phyloP scores from a whole-genome alignment of 2,329 filamentous ascomycete genomes.

The Pseudogymnoascus sp. region DNA sequence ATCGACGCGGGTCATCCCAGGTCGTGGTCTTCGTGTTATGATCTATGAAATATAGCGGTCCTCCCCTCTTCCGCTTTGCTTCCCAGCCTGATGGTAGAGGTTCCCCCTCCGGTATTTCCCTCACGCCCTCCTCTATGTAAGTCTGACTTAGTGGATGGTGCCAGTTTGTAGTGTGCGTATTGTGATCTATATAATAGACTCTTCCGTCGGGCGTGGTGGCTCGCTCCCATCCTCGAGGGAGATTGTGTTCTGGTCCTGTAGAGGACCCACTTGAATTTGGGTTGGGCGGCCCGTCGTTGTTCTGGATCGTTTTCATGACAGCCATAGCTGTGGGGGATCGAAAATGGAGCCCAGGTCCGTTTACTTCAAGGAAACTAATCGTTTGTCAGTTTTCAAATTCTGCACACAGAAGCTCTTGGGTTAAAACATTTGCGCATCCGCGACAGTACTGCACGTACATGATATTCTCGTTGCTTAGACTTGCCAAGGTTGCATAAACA shows the following conservation, averaged over 20 bases:
- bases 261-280: background rate
- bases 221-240: slow-evolving; percentile 90
- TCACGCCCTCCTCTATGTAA: slow-evolving; percentile 3
- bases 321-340: background rate
- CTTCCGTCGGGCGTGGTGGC: slow-evolving; percentile 84
- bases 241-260: slow-evolving; percentile 47
- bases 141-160: background rate
- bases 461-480: background rate
- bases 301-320: background rate
- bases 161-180: slow-evolving; percentile 92
- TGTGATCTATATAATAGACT: slow-evolving; percentile 92
- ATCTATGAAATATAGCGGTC: slow-evolving; percentile 96
- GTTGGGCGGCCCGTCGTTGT: background rate
- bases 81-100: slow-evolving; percentile 97
- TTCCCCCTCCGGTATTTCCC: slow-evolving; percentile 70
- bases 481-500: background rate
- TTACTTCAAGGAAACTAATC: background rate
- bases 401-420: background rate
- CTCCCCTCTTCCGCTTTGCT: slow-evolving; percentile 90
- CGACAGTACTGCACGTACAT: background rate
- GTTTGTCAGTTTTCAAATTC: background rate
- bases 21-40: slow-evolving; percentile 99
- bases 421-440: background rate
- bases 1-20: slow-evolving; percentile 81
- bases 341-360: background rate